These are phyloP conservation scores for Penicillium pancosmium DNA, from an alignment of 495 filamentous ascomycete species.

Conservation along the genomic window DNA sequence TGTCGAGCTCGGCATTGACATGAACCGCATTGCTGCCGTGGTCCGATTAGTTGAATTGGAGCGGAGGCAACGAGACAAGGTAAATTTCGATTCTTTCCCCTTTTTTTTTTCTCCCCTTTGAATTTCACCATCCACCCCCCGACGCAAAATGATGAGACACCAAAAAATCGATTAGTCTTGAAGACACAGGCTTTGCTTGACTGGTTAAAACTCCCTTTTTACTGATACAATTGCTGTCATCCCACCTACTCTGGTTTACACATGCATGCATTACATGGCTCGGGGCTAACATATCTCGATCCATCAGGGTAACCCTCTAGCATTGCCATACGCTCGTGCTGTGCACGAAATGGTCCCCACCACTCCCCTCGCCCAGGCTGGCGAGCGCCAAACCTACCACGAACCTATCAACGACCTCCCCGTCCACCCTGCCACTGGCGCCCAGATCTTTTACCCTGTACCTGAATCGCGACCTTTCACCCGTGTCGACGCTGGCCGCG, in stretches of 20 bases:
- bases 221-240: constrained; percentile 31
- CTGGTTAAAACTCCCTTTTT: constrained; percentile 68
- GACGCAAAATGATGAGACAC: constrained; percentile 65
- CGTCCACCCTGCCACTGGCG: constrained; percentile 73
- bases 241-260: constrained; percentile 5
- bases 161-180: constrained; percentile 98
- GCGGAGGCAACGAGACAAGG: constrained; percentile 72
- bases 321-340: constrained; percentile 72
- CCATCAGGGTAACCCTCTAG: constrained; percentile 72
- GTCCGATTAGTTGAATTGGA: constrained; percentile 87
- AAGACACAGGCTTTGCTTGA: constrained; percentile 68
- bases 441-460: constrained; percentile 87
- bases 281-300: constrained; percentile 20
- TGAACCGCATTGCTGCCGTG: constrained; percentile 86
- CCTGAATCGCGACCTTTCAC: constrained; percentile 91
- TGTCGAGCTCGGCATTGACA: constrained; percentile 74
- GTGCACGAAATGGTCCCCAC: constrained; percentile 80
- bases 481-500: constrained; percentile 83
- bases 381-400: constrained; percentile 48
- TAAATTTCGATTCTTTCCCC: constrained; percentile 46
- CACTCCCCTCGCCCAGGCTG: constrained; percentile 39
- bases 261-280: constrained; percentile 1
- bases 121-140: constrained; percentile 9
- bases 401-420: constrained; percentile 93
- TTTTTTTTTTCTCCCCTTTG: constrained; percentile 17